Base-by-base conservation (phyloP, 768 basidiomycete genomes). In the Hortiboletus flavorubellus region DNA sequence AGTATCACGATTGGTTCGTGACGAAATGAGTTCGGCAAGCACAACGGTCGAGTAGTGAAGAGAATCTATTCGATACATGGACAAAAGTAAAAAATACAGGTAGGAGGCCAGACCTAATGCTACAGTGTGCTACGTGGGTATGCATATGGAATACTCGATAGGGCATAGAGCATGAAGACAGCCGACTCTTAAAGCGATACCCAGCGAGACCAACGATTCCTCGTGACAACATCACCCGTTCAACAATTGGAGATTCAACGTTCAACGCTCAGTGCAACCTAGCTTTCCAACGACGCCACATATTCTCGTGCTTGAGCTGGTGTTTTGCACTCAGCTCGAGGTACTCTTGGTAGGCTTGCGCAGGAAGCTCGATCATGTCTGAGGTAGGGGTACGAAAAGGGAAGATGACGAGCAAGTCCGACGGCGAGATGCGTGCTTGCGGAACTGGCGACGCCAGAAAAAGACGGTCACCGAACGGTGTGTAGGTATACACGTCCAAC, bases 311-410 rank as follows among this genome's bases (percentile, higher is more conserved):
- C 49, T 78, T 76, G 64, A 79, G 75, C 65, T 79, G 79, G 54
- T 80, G 77, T 54, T 76, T 79, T 46, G 76, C 72, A 58, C 73
- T 79, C 59, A 85, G 68, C 64, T 80, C 77, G 53, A 77, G 70
- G 66, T 80, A 89, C 60, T 87, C 78, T 35, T 72, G 75, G 64
- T 81, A 87, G 9, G 83, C 82, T 54, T 78, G 73, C 41, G 75
- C 75, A 26, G 85, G 80, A 21, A 89, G 77, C 64, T 87, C 85
- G 56, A 89, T 80, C 78, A 86, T 82, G 62, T 81, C 87, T 16
- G 67, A 68, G 18, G 71, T 66, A 12, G 64, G 59, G 2, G 68
- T 68, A 41, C 65, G 69, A 14, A 69, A 68, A 6, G 67, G 58
- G 55, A 89, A 81, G 57, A 87, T 69, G 59, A 75, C 73, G 52